A percentile compares a stretch with the other conserved stretches of the same genome.
Evolutionary conservation across 2,329 filamentous ascomycete genomes (phyloP).

Genomic region (Cladophialophora bantiana): DNA sequence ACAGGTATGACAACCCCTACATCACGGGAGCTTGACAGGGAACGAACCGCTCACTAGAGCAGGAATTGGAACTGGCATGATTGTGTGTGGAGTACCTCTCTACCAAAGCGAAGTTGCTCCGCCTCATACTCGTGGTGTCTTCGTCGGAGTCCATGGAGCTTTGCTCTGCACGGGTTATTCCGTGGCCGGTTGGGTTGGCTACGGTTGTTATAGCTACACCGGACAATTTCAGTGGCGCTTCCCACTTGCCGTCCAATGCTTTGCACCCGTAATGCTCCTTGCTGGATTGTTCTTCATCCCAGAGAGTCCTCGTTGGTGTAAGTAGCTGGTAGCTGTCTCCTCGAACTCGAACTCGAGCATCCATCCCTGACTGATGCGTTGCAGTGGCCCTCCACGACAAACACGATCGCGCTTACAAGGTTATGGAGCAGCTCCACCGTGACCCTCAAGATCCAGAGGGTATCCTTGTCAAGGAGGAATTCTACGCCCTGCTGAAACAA

Average conservation of each 20-base stretch:
- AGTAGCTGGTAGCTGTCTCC: neutral
- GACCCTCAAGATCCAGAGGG: slow-evolving; percentile 26
- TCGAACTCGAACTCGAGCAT: neutral
- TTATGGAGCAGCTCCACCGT: slow-evolving; percentile 32
- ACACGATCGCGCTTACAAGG: slow-evolving; percentile 34
- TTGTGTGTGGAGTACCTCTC: slow-evolving; percentile 16
- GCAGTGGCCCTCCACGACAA: slow-evolving; percentile 38
- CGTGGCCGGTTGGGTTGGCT: slow-evolving; percentile 21
- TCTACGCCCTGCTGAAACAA: slow-evolving; percentile 21
- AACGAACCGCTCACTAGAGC: neutral
- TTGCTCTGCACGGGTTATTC: slow-evolving; percentile 20
- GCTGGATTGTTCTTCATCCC: slow-evolving; percentile 49
- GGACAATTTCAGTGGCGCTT: slow-evolving; percentile 22
- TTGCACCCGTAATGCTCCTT: slow-evolving; percentile 40
- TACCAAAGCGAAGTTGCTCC: slow-evolving; percentile 25
- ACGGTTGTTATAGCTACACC: slow-evolving; percentile 14
- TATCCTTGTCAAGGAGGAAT: slow-evolving; percentile 17
- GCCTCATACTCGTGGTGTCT: slow-evolving; percentile 19
- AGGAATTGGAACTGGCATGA: slow-evolving; percentile 12
- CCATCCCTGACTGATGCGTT: neutral
- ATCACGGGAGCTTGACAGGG: neutral
- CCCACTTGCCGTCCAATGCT: slow-evolving; percentile 20
- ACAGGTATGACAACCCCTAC: neutral
- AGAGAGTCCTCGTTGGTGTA: slow-evolving; percentile 39
- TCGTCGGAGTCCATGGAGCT: slow-evolving; percentile 21